Percentiles rank a stretch among this genome's conserved stretches.
These are phyloP conservation scores for Rhinocladiella similis DNA, from an alignment of 2,329 filamentous ascomycete genomes.

Conservation along the genomic window DNA sequence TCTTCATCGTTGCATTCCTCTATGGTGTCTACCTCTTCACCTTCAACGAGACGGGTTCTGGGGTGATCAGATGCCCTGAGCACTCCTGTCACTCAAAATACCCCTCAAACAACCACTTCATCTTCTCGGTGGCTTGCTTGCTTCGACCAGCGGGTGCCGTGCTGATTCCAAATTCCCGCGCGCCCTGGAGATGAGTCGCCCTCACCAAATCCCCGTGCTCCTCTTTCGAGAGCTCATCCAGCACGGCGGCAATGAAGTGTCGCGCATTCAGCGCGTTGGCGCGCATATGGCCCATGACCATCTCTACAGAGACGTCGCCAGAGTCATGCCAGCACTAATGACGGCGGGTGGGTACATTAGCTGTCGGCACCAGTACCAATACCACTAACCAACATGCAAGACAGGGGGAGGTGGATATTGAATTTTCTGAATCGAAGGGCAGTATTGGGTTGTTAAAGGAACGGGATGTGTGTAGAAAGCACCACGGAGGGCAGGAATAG, in stretches of 20 bases:
- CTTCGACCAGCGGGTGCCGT: conserved; percentile 75
- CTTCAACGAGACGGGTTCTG: too few relatives aligned
- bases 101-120: conserved; percentile 82
- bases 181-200: conserved; percentile 79
- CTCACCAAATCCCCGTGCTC: conserved; percentile 73
- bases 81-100: conserved; percentile 20
- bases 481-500: background rate
- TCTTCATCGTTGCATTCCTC: too few relatives aligned
- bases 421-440: too few relatives aligned
- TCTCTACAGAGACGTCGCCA: conserved; percentile 86
- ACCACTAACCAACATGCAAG: too few relatives aligned
- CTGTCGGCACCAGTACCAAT: too few relatives aligned
- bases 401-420: too few relatives aligned
- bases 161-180: conserved; percentile 77
- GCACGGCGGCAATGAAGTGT: conserved; percentile 77
- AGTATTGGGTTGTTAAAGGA: too few relatives aligned
- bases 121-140: conserved; percentile 72
- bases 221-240: conserved; percentile 79
- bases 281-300: conserved; percentile 97
- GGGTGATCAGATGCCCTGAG: too few relatives aligned
- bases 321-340: conserved; percentile 79
- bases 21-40: too few relatives aligned
- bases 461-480: background rate
- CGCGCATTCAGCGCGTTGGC: conserved; percentile 87
- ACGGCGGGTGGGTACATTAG: too few relatives aligned